Evolutionary conservation across 73 alveolate genomes (phyloP), one percentile per base, ranked within the genome.

Genomic region (Paramecium biaurelia): DNA sequence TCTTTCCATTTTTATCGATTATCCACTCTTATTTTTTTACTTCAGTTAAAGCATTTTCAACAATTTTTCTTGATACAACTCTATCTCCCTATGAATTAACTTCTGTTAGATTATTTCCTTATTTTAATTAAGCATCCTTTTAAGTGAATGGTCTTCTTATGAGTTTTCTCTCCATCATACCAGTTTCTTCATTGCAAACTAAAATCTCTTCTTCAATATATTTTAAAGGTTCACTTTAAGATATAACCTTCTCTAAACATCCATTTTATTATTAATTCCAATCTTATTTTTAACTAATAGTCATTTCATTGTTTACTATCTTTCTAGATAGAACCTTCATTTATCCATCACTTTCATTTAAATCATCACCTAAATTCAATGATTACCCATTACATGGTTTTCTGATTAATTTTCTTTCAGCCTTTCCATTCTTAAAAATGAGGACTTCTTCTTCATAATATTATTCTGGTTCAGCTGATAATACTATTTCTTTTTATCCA

Each of bases 261-360:
- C 84, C 84, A 63, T 63, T 32, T 63, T 26, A 20, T 63, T 63
- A 63, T 63, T 63, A 14, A 63, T 26, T 63, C 84, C 84, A 63
- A 11, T 30, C 53, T 63, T 63, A 7, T 18, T 63, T 63, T 63
- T 63, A 26, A 14, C 1, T 32, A 12, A 24, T 63, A 3, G 84
- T 63, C 84, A 63, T 23, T 14, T 63, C 84, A 63, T 63, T 63
- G 2, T 63, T 30, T 24, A 63, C 45, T 0, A 63, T 30, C 84
- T 63, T 63, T 63, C 84, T 63, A 1, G 84, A 63, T 2, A 63
- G 45, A 2, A 63, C 49, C 26, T 63, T 63, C 41, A 63, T 63
- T 18, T 63, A 12, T 11, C 45, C 84, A 63, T 63, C 28, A 14
- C 15, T 14, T 63, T 63, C 84, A 26, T 63, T 24, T 63, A 63